Percentiles rank a stretch among this genome's conserved stretches.
Conservation (phyloP, 495 filamentous ascomycete genomes). For the Podospora pseudocomata region DNA sequence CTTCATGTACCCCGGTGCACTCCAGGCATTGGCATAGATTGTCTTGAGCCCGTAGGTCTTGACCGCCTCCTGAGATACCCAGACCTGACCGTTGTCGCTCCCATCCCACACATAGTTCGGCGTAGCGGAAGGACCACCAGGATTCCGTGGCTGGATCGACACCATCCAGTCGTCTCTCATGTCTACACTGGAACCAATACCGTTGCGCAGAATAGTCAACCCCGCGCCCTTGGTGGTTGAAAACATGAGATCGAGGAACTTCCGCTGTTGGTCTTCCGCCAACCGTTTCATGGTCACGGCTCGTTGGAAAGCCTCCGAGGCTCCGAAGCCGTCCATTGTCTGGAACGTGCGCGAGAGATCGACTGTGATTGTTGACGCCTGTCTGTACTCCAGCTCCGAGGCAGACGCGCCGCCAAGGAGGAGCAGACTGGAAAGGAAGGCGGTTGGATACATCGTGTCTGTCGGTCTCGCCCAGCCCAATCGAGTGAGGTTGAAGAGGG, state of each 20-base stretch:
- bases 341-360: conserved; percentile 41
- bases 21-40: conserved; percentile 57
- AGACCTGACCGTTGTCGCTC: conserved; percentile 48
- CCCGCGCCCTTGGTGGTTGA: conserved; percentile 46
- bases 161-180: conserved; percentile 41
- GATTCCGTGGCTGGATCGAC: conserved; percentile 42
- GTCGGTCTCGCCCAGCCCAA: neutral
- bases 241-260: conserved; percentile 47
- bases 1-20: conserved; percentile 56
- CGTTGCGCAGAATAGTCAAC: conserved; percentile 52
- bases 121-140: conserved; percentile 32
- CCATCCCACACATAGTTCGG: conserved; percentile 45
- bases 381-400: conserved; percentile 6
- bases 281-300: conserved; percentile 36
- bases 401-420: neutral
- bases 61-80: conserved; percentile 46
- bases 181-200: conserved; percentile 48
- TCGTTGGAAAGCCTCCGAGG: conserved; percentile 50
- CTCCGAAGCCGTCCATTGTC: conserved; percentile 50
- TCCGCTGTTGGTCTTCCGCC: conserved; percentile 32
- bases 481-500: neutral
- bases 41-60: conserved; percentile 44
- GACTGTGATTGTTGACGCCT: conserved; percentile 33
- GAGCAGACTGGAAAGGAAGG: neutral
- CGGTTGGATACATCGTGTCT: neutral